Conservation (phyloP, 495 filamentous ascomycete species). For the Podospora didyma region DNA sequence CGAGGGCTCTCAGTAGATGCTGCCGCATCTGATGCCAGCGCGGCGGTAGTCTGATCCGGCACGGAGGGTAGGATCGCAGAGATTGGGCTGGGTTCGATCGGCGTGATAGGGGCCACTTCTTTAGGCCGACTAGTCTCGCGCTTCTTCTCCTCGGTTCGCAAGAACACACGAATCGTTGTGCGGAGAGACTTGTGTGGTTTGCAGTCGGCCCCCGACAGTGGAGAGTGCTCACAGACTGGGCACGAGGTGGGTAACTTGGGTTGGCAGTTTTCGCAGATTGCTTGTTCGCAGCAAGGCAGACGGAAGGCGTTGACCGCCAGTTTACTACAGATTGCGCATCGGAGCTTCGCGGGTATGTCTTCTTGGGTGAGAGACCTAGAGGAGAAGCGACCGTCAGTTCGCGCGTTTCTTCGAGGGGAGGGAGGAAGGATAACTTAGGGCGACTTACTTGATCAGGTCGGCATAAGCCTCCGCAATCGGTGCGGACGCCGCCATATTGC, state of each 20-base stretch:
- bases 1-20: too few relatives aligned
- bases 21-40: conserved; percentile 2
- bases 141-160: conserved; percentile 87
- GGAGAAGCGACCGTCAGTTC: too few relatives aligned
- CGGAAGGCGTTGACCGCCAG: conserved; percentile 88
- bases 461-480: conserved; percentile 27
- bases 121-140: conserved; percentile 56
- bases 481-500: conserved; percentile 22
- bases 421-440: too few relatives aligned
- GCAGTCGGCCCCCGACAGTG: conserved; percentile 79
- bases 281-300: conserved; percentile 91
- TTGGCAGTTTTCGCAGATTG: conserved; percentile 88
- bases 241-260: conserved; percentile 72
- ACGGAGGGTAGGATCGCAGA: conserved; percentile 18
- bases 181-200: conserved; percentile 83
- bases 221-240: conserved; percentile 88
- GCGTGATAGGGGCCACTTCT: conserved; percentile 41
- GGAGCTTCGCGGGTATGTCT: conserved; percentile 88
- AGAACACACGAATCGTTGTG: conserved; percentile 82
- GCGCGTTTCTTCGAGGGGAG: too few relatives aligned
- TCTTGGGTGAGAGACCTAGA: conserved; percentile 72
- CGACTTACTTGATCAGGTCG: conserved; percentile 37
- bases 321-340: conserved; percentile 89
- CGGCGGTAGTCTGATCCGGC: conserved; percentile 8
- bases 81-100: conserved; percentile 31